Evolutionary conservation across 2,329 filamentous ascomycete species (phyloP).

Genomic region (Pseudogymnoascus sp.): DNA sequence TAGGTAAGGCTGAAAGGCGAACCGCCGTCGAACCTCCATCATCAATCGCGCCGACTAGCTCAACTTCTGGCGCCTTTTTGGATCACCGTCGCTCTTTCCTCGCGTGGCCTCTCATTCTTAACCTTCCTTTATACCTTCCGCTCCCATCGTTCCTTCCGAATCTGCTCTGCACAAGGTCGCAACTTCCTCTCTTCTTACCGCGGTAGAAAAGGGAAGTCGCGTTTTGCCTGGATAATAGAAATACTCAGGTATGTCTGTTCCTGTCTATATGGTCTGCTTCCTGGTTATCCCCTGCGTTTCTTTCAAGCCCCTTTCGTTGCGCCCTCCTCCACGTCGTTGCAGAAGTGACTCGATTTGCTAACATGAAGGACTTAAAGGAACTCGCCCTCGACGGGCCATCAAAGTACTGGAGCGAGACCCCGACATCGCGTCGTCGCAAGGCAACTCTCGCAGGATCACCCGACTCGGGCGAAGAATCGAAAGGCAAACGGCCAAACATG

Average conservation of each 20-base stretch:
- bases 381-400: slow-evolving; percentile 8
- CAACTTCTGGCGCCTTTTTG: neutral
- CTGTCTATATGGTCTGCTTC: slow-evolving; percentile 7
- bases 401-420: slow-evolving; percentile 6
- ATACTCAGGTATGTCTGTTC: slow-evolving; percentile 10
- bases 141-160: neutral
- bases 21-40: slow-evolving; percentile 5
- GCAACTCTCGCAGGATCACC: neutral
- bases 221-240: slow-evolving; percentile 7
- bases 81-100: neutral
- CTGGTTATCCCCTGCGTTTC: slow-evolving; percentile 1
- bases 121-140: neutral
- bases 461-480: neutral
- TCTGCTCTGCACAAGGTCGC: neutral
- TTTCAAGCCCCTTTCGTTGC: neutral
- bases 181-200: slow-evolving; percentile 5
- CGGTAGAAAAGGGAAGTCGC: slow-evolving; percentile 4
- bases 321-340: neutral
- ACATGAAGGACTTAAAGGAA: neutral
- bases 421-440: neutral
- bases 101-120: neutral
- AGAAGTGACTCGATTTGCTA: neutral
- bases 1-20: slow-evolving; percentile 2
- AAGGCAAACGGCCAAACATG: neutral
- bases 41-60: slow-evolving; percentile 8